Percentiles rank a stretch among this genome's conserved stretches.
Evolutionary conservation across 2,329 filamentous ascomycete genomes (phyloP).

Genomic region (Penicillium sp.): DNA sequence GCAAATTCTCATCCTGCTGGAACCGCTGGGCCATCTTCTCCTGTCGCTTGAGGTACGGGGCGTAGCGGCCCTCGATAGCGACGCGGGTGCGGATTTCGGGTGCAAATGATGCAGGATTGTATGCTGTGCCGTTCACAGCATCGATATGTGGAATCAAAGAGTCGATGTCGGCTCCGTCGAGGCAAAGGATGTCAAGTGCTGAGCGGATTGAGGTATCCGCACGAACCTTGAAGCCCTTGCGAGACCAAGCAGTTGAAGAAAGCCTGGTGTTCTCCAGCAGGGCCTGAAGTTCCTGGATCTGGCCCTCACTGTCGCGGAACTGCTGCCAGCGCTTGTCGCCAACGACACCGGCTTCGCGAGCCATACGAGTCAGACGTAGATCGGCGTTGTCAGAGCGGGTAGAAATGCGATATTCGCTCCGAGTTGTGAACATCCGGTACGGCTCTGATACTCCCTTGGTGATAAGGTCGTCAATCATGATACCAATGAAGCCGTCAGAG

Average conservation of each 20-base stretch:
- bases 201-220: constrained; percentile 70
- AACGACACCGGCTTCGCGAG: constrained; percentile 77
- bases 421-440: constrained; percentile 97
- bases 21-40: constrained; percentile 69
- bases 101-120: constrained; percentile 59
- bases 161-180: constrained; percentile 65
- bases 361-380: constrained; percentile 78
- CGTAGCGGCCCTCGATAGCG: constrained; percentile 81
- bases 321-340: constrained; percentile 76
- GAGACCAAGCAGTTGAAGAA: constrained; percentile 70
- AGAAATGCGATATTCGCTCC: constrained; percentile 94
- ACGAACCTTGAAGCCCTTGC: constrained; percentile 71
- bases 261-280: constrained; percentile 65
- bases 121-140: constrained; percentile 34
- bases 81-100: constrained; percentile 71
- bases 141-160: constrained; percentile 63
- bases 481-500: constrained; percentile 92
- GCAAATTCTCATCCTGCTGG: constrained; percentile 75
- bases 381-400: constrained; percentile 95
- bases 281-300: constrained; percentile 70
- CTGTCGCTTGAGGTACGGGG: constrained; percentile 82
- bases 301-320: constrained; percentile 68
- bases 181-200: constrained; percentile 79
- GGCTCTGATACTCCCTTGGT: constrained; percentile 97
- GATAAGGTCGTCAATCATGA: constrained; percentile 98